These are phyloP conservation scores for Beauveria pseudobassiana DNA, from an alignment of 2,329 filamentous ascomycete species.

Conservation along the genomic window DNA sequence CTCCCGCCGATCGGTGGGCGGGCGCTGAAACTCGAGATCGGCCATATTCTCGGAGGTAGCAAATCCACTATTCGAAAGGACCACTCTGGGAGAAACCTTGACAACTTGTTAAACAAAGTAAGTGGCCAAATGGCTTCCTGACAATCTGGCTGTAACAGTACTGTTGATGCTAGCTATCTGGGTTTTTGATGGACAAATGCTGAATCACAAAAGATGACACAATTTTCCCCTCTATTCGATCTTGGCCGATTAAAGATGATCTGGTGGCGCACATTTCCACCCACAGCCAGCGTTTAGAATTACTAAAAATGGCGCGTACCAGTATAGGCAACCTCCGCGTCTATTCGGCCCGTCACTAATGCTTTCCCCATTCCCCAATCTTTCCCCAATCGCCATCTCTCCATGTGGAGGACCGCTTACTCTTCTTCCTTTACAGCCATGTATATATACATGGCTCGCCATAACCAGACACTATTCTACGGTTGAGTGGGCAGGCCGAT, in stretches of 20 bases:
- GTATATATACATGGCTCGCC: not conserved
- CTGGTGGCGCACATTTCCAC: not conserved
- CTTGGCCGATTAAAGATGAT: too few relatives aligned
- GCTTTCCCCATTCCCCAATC: not conserved
- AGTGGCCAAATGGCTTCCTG: too few relatives aligned
- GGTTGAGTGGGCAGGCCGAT: not conserved
- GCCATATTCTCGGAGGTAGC: not conserved
- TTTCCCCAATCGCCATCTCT: not conserved
- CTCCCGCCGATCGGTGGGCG: not conserved
- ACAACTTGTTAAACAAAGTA: not conserved
- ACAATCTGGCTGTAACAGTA: not conserved
- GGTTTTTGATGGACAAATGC: not conserved
- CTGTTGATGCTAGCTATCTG: not conserved
- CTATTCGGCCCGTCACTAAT: slow-evolving; percentile 3
- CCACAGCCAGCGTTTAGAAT: not conserved
- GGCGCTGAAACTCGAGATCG: not conserved
- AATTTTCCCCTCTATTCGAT: too few relatives aligned
- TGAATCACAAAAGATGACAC: not conserved
- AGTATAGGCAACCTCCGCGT: not conserved
- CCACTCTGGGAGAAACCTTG: not conserved
- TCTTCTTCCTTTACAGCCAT: too few relatives aligned
- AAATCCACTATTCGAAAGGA: not conserved
- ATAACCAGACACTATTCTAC: not conserved
- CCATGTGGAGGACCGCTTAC: not conserved
- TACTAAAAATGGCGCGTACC: not conserved